Conservation (phyloP, 345 rosid genomes). For the Physaria fendleri region DNA sequence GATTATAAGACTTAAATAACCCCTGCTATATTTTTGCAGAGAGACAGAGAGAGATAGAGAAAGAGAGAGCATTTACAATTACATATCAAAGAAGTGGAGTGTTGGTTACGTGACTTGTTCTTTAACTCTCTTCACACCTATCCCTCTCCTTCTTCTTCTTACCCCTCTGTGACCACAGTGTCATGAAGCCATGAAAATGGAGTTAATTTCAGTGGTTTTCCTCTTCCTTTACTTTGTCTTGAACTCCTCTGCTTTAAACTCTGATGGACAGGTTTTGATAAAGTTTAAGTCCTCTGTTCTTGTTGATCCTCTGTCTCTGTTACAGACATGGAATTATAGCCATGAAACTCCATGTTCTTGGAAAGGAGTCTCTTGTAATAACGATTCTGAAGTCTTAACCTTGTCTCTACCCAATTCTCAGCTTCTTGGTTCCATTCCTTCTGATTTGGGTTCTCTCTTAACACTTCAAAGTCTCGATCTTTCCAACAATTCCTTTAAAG, state of each 20-base stretch:
- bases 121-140: constrained; percentile 15
- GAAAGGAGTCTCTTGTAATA: constrained; percentile 60
- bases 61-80: constrained; percentile 27
- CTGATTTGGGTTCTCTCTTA: constrained; percentile 53
- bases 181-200: constrained; percentile 28
- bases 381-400: constrained; percentile 38
- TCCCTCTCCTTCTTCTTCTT: background rate
- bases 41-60: constrained; percentile 8
- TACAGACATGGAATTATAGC: constrained; percentile 48
- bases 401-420: constrained; percentile 60
- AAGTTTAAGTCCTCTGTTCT: constrained; percentile 59
- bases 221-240: constrained; percentile 13
- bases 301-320: constrained; percentile 51
- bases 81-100: constrained; percentile 1
- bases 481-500: constrained; percentile 31
- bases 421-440: constrained; percentile 64
- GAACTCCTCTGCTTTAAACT: constrained; percentile 37
- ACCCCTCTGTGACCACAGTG: background rate
- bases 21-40: constrained; percentile 16
- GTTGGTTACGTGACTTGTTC: constrained; percentile 28
- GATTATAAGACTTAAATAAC: constrained; percentile 25
- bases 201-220: background rate
- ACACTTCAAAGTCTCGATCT: constrained; percentile 49
- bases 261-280: constrained; percentile 62
- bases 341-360: constrained; percentile 72